Conservation (phyloP, 768 basidiomycete species). For the Pleurotus tuoliensis region DNA sequence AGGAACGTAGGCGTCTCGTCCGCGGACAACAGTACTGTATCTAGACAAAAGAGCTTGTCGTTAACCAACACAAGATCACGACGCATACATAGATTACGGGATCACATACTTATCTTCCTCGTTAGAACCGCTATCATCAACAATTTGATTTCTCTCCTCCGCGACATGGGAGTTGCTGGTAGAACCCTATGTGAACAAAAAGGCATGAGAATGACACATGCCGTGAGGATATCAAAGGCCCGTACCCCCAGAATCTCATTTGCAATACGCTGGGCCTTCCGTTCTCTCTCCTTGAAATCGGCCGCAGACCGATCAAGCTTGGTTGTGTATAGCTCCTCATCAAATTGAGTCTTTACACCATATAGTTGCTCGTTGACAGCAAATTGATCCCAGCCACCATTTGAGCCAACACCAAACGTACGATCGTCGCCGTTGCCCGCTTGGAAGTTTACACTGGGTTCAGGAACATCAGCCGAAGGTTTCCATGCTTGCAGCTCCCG, state of each 20-base stretch:
- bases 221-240: constrained; percentile 9
- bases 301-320: constrained; percentile 80
- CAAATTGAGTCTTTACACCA: constrained; percentile 86
- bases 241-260: constrained; percentile 87
- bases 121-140: constrained; percentile 73
- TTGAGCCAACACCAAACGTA: constrained; percentile 60
- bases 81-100: constrained; percentile 10
- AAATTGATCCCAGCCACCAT: constrained; percentile 84
- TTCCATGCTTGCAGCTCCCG: constrained; percentile 84
- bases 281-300: constrained; percentile 87
- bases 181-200: constrained; percentile 36
- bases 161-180: constrained; percentile 81
- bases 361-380: constrained; percentile 90
- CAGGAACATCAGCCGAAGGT: constrained; percentile 33
- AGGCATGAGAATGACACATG: constrained; percentile 4
- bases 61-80: neutral
- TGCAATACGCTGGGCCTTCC: constrained; percentile 83
- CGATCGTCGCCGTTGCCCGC: constrained; percentile 50
- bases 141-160: constrained; percentile 72
- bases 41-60: constrained; percentile 37
- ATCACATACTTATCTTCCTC: constrained; percentile 91
- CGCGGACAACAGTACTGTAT: constrained; percentile 89
- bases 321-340: constrained; percentile 94
- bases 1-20: constrained; percentile 88
- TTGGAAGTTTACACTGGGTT: constrained; percentile 19